Base-by-base conservation (phyloP, 2,329 filamentous ascomycete species). In the Nemania diffusa region DNA sequence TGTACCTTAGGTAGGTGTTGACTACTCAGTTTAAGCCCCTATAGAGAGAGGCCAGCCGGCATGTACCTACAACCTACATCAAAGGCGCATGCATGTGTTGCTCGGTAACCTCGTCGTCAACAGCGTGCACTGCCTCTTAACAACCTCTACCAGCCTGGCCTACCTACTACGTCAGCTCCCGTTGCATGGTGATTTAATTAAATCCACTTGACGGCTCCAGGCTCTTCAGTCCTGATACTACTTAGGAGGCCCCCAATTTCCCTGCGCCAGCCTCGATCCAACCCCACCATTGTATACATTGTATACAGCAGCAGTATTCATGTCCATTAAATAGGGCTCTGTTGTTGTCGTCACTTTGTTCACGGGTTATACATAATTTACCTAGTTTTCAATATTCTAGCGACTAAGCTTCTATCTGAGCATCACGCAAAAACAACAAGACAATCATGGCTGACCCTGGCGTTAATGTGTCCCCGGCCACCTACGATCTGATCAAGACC, bases 401-500 rank as follows among this genome's bases (percentile, higher is more conserved):
- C 15, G 3, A 34, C 13, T 17, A 15, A 5, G 5, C 44, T 4
- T 9, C 17, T 11, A n/a, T 48, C 20, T 24, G 11, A 2, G 5
- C 20, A 26, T 7, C 17, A 2, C 51, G 44, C 2, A 57, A 15
- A 11, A 27, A 34, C 17, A 9, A 22, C 44, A 24, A 51, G 24
- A 3, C 55, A 2, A 63, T 3, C 20, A 71, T 71, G 62, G 60
- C 56, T 24, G 48, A 37, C 51, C 22, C 27, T 4, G 20, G 52
- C 26, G 40, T 51, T 29, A 34, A 42, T 6, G 65, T 73, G 22
- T 60, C 70, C 2, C 56, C 71, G 22, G 57, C 67, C 6, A 72
- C 73, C 5, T 75, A 74, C 52, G 60, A 70, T 32, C 40, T 64
- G 15, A 72, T 77, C 58, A 68, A 70, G 26, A 66, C 66, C 8